Percentiles rank a stretch among this genome's conserved stretches.
These are phyloP conservation scores for Osmanthus fragrans DNA, from an alignment of 257 asterid genomes.

Conservation along the genomic window DNA sequence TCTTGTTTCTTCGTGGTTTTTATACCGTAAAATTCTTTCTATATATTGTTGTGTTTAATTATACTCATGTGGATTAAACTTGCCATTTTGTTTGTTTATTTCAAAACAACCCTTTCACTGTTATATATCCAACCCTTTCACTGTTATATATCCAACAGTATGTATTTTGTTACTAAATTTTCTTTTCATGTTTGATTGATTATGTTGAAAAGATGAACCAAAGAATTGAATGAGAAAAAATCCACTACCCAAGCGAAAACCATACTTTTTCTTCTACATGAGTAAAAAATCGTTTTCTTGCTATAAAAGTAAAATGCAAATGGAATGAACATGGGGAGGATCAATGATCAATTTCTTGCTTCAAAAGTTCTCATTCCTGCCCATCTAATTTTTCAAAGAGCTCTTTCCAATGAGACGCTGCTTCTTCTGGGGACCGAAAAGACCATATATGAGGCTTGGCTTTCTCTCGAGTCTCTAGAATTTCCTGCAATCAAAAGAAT, in stretches of 20 bases:
- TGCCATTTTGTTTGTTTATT: too few species aligned
- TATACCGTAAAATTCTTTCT: too few species aligned
- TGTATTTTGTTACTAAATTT: too few species aligned
- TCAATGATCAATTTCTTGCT: neutral
- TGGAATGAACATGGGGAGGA: neutral
- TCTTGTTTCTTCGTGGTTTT: too few species aligned
- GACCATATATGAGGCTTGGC: conserved; percentile 53
- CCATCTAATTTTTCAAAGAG: conserved; percentile 46
- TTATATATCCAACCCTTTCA: too few species aligned
- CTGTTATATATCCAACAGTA: too few species aligned
- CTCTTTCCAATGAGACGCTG: conserved; percentile 41
- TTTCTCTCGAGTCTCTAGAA: conserved; percentile 51
- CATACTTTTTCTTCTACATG: neutral
- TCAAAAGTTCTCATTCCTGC: conserved; percentile 21
- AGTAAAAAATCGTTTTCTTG: neutral
- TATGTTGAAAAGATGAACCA: neutral
- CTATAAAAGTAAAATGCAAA: conserved; percentile 2
- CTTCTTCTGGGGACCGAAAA: conserved; percentile 55
- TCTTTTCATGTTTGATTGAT: neutral
- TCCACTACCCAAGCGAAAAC: neutral
- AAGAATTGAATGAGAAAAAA: neutral
- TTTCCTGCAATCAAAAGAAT: conserved; percentile 48
- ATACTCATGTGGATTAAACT: too few species aligned
- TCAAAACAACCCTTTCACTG: too few species aligned
- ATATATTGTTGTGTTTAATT: too few species aligned